Evolutionary conservation across 2,329 filamentous ascomycete species (phyloP).

Genomic region (Stemphylium lycopersici): DNA sequence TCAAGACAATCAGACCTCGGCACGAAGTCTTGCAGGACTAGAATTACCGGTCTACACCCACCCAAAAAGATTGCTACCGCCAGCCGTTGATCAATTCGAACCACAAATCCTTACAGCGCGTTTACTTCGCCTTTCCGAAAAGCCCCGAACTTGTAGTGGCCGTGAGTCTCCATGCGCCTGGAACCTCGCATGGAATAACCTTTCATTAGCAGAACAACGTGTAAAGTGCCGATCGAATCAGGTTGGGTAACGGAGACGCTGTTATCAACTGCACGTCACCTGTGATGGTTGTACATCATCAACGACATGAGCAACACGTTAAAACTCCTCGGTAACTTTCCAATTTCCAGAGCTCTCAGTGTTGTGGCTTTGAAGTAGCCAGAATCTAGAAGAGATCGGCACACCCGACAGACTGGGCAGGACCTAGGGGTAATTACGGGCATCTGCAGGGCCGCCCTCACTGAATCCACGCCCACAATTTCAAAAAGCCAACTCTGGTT

Average conservation of each 20-base stretch:
- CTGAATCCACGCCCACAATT: not conserved
- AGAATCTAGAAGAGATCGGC: not conserved
- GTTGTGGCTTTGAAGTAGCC: not conserved
- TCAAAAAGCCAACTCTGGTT: not conserved
- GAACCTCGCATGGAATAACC: too few species aligned
- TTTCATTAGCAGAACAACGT: too few species aligned
- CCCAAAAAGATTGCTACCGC: too few species aligned
- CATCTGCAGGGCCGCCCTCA: not conserved
- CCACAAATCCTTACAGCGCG: too few species aligned
- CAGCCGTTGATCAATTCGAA: too few species aligned
- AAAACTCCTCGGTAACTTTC: constrained; percentile 7
- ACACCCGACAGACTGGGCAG: not conserved
- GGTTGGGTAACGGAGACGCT: not conserved
- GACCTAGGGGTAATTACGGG: not conserved
- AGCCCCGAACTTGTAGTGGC: too few species aligned
- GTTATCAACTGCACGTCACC: not conserved
- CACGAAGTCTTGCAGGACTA: too few species aligned
- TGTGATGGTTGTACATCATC: not conserved
- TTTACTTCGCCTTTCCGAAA: too few species aligned
- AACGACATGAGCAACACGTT: not conserved
- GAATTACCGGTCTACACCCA: too few species aligned
- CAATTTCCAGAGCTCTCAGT: not conserved
- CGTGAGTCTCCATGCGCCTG: too few species aligned
- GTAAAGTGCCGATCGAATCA: not conserved
- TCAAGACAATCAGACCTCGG: too few species aligned